Evolutionary conservation across 805 yeast genomes (phyloP).

Genomic region (Ogataea parapolymorpha): DNA sequence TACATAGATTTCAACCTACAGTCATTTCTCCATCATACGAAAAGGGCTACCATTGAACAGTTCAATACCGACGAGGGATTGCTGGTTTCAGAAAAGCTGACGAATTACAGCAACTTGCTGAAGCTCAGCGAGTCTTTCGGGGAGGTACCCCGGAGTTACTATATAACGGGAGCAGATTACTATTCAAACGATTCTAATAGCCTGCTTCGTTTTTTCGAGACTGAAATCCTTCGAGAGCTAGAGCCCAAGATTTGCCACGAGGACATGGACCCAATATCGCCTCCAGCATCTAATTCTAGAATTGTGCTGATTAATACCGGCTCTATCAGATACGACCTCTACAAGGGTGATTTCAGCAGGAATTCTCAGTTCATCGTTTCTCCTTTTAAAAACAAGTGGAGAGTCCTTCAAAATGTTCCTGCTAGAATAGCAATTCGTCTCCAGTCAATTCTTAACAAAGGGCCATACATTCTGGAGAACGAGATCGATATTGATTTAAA

Average conservation of each 20-base stretch:
- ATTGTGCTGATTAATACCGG: conserved; percentile 80
- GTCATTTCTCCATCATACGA: conserved; percentile 66
- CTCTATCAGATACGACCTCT: conserved; percentile 80
- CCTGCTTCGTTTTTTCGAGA: conserved; percentile 57
- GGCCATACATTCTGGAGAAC: conserved; percentile 34
- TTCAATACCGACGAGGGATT: conserved; percentile 59
- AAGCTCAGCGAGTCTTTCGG: conserved; percentile 59
- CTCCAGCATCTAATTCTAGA: conserved; percentile 38
- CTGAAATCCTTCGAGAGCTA: conserved; percentile 43
- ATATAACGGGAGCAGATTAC: conserved; percentile 63
- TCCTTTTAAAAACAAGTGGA: conserved; percentile 84
- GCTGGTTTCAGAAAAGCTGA: conserved; percentile 43
- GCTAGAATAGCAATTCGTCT: conserved; percentile 52
- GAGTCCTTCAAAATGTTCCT: conserved; percentile 56
- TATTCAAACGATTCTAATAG: conserved; percentile 46
- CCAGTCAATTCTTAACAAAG: conserved; percentile 54
- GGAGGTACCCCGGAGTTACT: conserved; percentile 61
- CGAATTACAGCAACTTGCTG: conserved; percentile 40
- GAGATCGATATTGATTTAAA: conserved; percentile 3
- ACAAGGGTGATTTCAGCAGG: conserved; percentile 76
- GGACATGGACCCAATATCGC: conserved; percentile 4
- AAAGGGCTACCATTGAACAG: conserved; percentile 22
- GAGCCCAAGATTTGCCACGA: conserved; percentile 25
- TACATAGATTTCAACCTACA: conserved; percentile 80
- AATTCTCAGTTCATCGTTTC: conserved; percentile 81